These are phyloP conservation scores for Pyrenochaeta sp. DNA, from an alignment of 2,329 filamentous ascomycete species.

Conservation along the genomic window DNA sequence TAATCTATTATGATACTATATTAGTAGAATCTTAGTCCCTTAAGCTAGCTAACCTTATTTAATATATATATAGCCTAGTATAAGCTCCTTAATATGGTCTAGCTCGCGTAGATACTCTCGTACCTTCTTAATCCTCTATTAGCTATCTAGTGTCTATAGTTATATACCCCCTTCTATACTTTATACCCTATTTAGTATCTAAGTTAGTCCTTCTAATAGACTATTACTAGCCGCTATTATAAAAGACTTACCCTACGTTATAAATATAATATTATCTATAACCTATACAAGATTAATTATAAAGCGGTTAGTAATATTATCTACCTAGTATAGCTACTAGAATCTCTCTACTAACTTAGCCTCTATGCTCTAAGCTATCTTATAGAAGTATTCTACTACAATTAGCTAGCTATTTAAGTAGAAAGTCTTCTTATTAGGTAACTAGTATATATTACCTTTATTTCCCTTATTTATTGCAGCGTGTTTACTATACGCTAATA, in stretches of 20 bases:
- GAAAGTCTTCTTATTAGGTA: slow-evolving; percentile 20
- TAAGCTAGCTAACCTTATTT: not conserved
- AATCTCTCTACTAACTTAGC: too few relatives aligned
- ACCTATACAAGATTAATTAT: not conserved
- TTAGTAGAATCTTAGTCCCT: not conserved
- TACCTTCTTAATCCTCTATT: not conserved
- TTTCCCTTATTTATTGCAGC: slow-evolving; percentile 8
- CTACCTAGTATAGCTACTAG: too few relatives aligned
- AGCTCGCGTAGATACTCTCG: not conserved
- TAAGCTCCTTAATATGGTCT: not conserved
- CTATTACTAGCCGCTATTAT: not conserved
- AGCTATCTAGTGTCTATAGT: not conserved
- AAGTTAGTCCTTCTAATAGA: not conserved
- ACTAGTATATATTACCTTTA: slow-evolving; percentile 21
- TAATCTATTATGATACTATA: slow-evolving; percentile 14
- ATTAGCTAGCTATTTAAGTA: slow-evolving; percentile 20
- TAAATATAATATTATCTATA: not conserved
- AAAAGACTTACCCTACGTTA: not conserved
- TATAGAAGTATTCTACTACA: slow-evolving; percentile 20
- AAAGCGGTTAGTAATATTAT: not conserved
- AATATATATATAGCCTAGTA: not conserved
- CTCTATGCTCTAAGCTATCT: slow-evolving; percentile 20
- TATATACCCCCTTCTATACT: not conserved
- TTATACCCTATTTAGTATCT: too few relatives aligned
- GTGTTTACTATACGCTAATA: slow-evolving; percentile 2